Evolutionary conservation across 805 yeast genomes (phyloP).

Genomic region (Hanseniaspora hatyaiensis): DNA sequence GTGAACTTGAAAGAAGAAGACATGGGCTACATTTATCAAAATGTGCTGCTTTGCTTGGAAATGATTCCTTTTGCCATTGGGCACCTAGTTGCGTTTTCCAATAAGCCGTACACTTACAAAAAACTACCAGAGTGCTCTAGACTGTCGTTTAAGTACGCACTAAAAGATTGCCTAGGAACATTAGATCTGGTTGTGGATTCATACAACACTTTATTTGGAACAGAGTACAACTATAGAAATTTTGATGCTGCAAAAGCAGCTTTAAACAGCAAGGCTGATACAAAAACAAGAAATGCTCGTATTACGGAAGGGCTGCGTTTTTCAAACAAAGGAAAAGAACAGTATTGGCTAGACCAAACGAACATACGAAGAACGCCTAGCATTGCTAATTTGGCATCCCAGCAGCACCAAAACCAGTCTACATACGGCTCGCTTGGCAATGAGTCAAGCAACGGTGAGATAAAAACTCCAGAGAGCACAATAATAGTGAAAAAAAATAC

Average conservation of each 20-base stretch:
- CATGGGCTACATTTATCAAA: slow-evolving; percentile 55
- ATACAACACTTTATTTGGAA: slow-evolving; percentile 50
- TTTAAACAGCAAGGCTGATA: slow-evolving; percentile 54
- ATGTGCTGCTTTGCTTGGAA: slow-evolving; percentile 70
- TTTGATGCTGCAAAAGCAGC: slow-evolving; percentile 69
- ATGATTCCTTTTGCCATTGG: slow-evolving; percentile 74
- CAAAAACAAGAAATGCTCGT: slow-evolving; percentile 51
- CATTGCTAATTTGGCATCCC: not conserved
- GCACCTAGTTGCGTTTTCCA: slow-evolving; percentile 80
- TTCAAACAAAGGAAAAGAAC: slow-evolving; percentile 61
- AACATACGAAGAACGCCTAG: not conserved
- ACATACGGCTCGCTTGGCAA: slow-evolving; percentile 1
- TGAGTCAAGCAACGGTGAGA: not conserved
- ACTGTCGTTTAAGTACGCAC: slow-evolving; percentile 47
- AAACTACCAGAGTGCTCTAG: slow-evolving; percentile 60
- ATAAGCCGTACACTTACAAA: slow-evolving; percentile 52
- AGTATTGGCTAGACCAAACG: slow-evolving; percentile 55
- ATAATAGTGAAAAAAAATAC: not conserved
- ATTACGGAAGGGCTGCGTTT: slow-evolving; percentile 76
- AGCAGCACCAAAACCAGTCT: not conserved
- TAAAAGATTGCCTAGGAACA: slow-evolving; percentile 63
- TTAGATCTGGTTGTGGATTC: slow-evolving; percentile 76
- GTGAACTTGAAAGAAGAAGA: slow-evolving; percentile 27
- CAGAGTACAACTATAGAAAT: slow-evolving; percentile 68
- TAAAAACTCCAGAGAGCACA: not conserved